Evolutionary conservation across 2,329 filamentous ascomycete genomes (phyloP), one percentile per base, ranked within the genome.

Genomic region (Colletotrichum magnum): DNA sequence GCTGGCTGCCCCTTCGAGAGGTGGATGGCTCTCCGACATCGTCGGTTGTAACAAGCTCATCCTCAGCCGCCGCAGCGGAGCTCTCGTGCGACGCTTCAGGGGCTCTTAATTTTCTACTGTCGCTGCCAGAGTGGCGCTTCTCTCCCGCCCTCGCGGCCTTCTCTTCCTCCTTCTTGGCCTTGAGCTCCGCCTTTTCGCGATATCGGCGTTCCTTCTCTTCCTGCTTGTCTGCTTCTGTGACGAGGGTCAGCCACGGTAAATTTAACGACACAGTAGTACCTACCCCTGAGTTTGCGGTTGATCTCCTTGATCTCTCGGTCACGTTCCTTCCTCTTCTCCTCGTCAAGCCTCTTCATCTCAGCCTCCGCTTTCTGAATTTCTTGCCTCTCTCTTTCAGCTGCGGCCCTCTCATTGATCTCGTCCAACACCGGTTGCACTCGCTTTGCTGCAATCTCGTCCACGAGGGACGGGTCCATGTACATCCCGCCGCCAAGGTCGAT

Each of bases 351-450:
- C 74, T 88, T 87, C 71, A 90, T 85, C 67, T 94, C 90, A 70
- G 89, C 84, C 69, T 94, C 92, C 18, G 90, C 77, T 50, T 87
- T 86, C 12, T 88, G 79, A 72, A 90, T 88, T 54, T 90, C 85
- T 69, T 92, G 87, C 68, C 90, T 87, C 57, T 92, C 93, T 47
- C 89, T 86, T 77, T 94, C 91, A 70, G 86, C 86, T 75, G 94
- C 92, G 0, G 93, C 93, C 76, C 91, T 93, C 59, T 93, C 90
- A 61, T 91, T 90, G 71, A 98, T 96, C 72, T 97, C 93, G 73
- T 97, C 92, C 6, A 98, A 79, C 0, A 96, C 90, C 5, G 95
- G 95, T 77, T 95, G 93, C 16, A 98, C 88, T 73, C 91, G 90
- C 53, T 87, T 89, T 13, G 89, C 87, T 3, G 95, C 95, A 73